Conservation (phyloP, 2,329 filamentous ascomycete species). For the Sphaceloma murrayae region DNA sequence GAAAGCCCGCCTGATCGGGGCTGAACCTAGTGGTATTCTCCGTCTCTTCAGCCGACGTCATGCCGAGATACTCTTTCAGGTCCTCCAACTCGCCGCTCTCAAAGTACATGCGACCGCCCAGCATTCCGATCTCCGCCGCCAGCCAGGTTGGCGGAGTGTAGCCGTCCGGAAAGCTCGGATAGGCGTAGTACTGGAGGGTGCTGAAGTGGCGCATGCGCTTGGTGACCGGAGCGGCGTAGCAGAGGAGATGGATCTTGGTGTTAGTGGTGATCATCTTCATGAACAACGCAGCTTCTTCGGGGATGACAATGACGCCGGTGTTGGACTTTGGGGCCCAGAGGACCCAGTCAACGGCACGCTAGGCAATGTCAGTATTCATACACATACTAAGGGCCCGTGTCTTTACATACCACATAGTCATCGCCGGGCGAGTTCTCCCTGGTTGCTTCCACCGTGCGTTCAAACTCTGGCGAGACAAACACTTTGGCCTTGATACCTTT, state of each 20-base stretch:
- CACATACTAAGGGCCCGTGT: conserved; percentile 12
- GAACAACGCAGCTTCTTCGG: conserved; percentile 52
- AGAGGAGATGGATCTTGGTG: conserved; percentile 35
- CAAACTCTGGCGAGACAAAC: conserved; percentile 41
- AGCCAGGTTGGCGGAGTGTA: conserved; percentile 46
- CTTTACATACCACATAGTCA: conserved; percentile 32
- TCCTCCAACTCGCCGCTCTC: conserved; percentile 37
- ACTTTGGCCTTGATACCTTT: conserved; percentile 31
- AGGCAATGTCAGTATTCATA: neutral
- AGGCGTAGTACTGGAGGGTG: conserved; percentile 41
- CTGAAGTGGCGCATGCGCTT: conserved; percentile 53
- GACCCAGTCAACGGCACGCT: conserved; percentile 51
- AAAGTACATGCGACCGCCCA: conserved; percentile 53
- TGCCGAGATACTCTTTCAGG: conserved; percentile 25
- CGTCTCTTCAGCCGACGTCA: conserved; percentile 1
- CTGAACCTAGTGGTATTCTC: conserved; percentile 22
- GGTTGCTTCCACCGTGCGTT: conserved; percentile 34
- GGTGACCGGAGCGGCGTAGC: conserved; percentile 53
- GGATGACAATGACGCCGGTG: conserved; percentile 49
- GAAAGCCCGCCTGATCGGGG: conserved; percentile 36
- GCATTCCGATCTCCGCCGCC: conserved; percentile 48
- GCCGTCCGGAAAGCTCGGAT: conserved; percentile 38
- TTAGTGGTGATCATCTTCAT: conserved; percentile 40
- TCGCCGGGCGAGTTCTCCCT: conserved; percentile 31
- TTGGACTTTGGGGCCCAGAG: conserved; percentile 43